Base-by-base conservation (phyloP, 257 asterid genomes). In the Mitragyna speciosa region DNA sequence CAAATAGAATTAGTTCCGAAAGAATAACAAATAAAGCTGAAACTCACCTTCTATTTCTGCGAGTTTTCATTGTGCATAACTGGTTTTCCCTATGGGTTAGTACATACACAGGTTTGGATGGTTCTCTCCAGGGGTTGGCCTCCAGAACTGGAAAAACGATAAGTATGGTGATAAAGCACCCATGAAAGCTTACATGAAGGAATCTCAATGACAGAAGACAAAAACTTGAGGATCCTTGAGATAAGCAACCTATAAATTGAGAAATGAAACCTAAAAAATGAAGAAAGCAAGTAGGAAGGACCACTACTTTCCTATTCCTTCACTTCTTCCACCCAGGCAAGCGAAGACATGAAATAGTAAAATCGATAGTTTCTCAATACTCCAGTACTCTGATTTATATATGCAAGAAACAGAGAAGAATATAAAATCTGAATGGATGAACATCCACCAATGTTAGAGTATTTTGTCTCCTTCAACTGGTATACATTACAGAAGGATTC, bases 121-220 rank as follows among this genome's bases (percentile, higher is more conserved):
- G 14, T 84, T 92, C 99, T 81, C 97, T 89, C 99, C 99, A 95
- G 49, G 99, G 99, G 59, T 95, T 92, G 70, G 94, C 92, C 86
- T 95, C 98, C 90, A 95, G 79, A 65, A 95, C 99, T 95, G 85
- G 85, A 80, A 26, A n/a, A 22, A 66, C 19, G 78, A 56, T 70
- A 71, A 75, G 77, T 28, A 54, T 56, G 77, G 70, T 81, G 61
- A 24, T 63, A 45, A 70, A 20, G 80, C 30, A 73, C 33, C 49
- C 49, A 9, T 39, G 75, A 33, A 31, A 7, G 54, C 26, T 15
- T 20, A 19, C 63, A 79, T n/a, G 81, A 67, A 56, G 2, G 16
- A 49, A 17, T 78, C 22, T 45, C 2, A 48, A 48, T 14, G 7
- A 20, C 64, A 15, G 14, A 43, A 49, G 33, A 28, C 26, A 59